Evolutionary conservation across 106 monocot genomes (phyloP), one percentile per base, ranked within the genome.

Genomic region (Xerophyta viscosa): DNA sequence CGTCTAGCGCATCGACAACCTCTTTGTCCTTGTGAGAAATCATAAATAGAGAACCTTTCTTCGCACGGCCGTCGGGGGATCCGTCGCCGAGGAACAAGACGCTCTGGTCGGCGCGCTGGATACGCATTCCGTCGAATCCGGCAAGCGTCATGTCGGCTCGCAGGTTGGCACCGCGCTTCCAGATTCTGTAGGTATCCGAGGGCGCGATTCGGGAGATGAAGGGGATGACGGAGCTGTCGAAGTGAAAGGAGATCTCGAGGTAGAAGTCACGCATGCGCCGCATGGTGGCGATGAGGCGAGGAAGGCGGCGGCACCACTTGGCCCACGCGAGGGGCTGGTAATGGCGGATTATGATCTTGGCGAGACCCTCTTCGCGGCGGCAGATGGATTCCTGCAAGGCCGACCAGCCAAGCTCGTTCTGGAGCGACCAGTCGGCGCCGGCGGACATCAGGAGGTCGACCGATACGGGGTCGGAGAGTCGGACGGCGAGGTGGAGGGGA

Each of bases 201-300:
- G 96, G 88, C 6, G 96, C 84, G 9, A 88, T 88, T 44, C 88
- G 61, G 0, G 84, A 84, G 30, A 94, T 68, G 54, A 88, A 94
- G 0, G 94, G 94, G n/a, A 94, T 88, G 22, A 94, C 88, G 0
- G 94, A 88, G 70, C 96, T 96, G 57, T 96, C 89, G n/a, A 96
- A 96, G 43, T 89, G 69, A 61, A 89, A 96, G 0, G 78, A 82
- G 52, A 96, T 78, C 71, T 96, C 96, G 81, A 96, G 84, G 62
- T 89, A 96, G 64, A 89, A 89, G 56, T 96, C 85, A 14, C 85
- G 61, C 84, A 96, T 88, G 48, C 96, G 62, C 30, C 56, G 52
- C 84, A 96, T 85, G 11, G 84, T 37, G 5, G 70, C 81, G 27
- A 89, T 68, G 0, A 96, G 31, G 18, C 84, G 74, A 3, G 96